Base-by-base conservation (phyloP, 345 rosid genomes). In the Acer campestre region DNA sequence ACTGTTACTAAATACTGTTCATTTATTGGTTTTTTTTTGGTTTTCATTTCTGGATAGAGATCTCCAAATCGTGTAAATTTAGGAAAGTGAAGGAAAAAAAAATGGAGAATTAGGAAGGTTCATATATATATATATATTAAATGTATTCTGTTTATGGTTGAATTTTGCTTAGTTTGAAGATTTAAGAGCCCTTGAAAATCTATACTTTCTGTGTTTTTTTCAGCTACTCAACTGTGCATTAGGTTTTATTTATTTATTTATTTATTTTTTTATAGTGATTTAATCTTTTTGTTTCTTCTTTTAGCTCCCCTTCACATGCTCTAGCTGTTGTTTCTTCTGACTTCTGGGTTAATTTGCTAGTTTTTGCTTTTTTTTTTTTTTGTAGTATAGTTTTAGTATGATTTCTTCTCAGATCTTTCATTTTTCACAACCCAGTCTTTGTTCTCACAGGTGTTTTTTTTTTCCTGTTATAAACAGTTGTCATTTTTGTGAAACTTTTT, bases 401-500 rank as follows among this genome's bases (percentile, higher is more conserved):
- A 42, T 44, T 61, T 61, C 10, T 44, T 73, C 1, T 16, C 23
- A 49, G 22, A 75, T 51, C 25, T 49, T 51, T 48, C 17, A 10
- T 10, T 44, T 10, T 27, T 25, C 6, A 2, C 68, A 4, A 40
- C 27, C 53, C 4, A 40, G 25, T 42, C 10, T 42, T 8, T 8
- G 46, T 8, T 42, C 61, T 35, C 42, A 10, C 42, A 6, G 23
- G 55, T 23, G 40, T 25, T 61, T 73, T 22, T 61, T 10, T 61
- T 61, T 61, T 18, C 16, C 23, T n/a, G 58, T 16, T 67, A 10
- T 40, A n/a, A 27, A 68, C 53, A 10, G 59, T n/a, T 59, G 71
- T 75, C 23, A 55, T 46, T 66, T 74, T 29, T 69, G 51, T 53
- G 63, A 65, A 42, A 68, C 40, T 67, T 75, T 78, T 77, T 74